These are phyloP conservation scores for Artemisia tridentata DNA, from an alignment of 129 eudicot genomes.

Conservation along the genomic window DNA sequence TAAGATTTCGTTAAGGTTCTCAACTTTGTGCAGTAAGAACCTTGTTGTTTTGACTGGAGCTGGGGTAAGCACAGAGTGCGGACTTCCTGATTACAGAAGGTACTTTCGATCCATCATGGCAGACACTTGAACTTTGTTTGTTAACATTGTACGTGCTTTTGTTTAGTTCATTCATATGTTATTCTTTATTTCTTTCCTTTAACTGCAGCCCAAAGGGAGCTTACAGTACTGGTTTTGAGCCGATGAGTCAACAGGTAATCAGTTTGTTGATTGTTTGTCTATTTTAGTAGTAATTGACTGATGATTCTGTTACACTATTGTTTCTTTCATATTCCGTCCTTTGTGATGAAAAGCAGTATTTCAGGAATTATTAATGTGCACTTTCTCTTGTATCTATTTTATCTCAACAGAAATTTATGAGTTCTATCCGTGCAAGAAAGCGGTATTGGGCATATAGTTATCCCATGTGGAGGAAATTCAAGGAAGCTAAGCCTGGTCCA, in stretches of 20 bases:
- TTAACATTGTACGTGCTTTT: too few relatives aligned
- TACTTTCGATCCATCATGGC: conserved; percentile 13
- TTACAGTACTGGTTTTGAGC: conserved; percentile 91
- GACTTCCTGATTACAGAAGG: conserved; percentile 98
- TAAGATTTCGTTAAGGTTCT: not conserved
- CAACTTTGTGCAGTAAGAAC: conserved; percentile 58
- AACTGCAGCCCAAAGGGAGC: conserved; percentile 91
- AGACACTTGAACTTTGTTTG: too few relatives aligned
- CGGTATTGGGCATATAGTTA: conserved; percentile 95
- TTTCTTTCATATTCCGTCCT: not conserved
- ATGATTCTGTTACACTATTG: conserved; percentile 3
- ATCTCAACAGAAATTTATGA: conserved; percentile 59
- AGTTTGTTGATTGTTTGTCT: conserved; percentile 11
- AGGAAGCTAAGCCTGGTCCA: conserved; percentile 69
- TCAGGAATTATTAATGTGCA: too few relatives aligned
- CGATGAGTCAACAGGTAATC: conserved; percentile 91
- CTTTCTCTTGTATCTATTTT: conserved; percentile 21
- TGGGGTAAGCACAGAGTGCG: conserved; percentile 94
- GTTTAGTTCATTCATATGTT: too few relatives aligned
- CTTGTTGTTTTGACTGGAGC: conserved; percentile 93
- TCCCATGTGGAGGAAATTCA: conserved; percentile 87
- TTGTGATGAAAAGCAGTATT: not conserved
- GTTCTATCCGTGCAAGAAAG: conserved; percentile 69
- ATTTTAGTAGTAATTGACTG: not conserved
- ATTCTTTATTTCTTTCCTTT: not conserved